These are phyloP conservation scores for Ormosia emarginata DNA, from an alignment of 306 rosid genomes.

Conservation along the genomic window DNA sequence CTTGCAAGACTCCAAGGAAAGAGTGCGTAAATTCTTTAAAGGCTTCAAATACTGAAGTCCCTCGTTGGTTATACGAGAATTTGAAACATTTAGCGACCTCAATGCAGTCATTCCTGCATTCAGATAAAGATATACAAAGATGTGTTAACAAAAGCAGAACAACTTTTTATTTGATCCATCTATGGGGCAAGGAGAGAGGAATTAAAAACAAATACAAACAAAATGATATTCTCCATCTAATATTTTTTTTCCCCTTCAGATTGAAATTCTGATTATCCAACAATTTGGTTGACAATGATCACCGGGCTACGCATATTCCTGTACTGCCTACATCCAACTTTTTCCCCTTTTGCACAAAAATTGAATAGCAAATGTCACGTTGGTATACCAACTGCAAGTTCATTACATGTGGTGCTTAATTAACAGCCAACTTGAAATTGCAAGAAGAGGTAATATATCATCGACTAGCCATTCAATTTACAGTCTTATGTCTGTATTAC, in stretches of 20 bases:
- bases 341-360: background rate
- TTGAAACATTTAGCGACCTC: slow-evolving; percentile 73
- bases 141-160: background rate
- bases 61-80: slow-evolving; percentile 66
- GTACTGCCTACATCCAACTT: background rate
- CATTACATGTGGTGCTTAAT: background rate
- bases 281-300: background rate
- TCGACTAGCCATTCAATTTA: background rate
- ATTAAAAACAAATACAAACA: background rate
- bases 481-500: background rate
- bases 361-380: background rate
- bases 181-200: background rate
- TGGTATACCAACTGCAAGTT: background rate
- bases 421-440: background rate
- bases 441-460: background rate
- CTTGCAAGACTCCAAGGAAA: slow-evolving; percentile 83
- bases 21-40: slow-evolving; percentile 69
- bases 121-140: slow-evolving; percentile 13
- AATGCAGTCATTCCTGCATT: slow-evolving; percentile 73
- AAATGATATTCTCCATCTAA: background rate
- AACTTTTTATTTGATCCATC: background rate
- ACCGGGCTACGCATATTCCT: background rate
- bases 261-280: background rate
- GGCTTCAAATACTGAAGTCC: slow-evolving; percentile 76
- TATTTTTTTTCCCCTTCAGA: background rate